A percentile compares a stretch with the other conserved stretches of the same genome.
These are phyloP conservation scores for Phialophora macrospora DNA, from an alignment of 2,329 filamentous ascomycete species.

Conservation along the genomic window DNA sequence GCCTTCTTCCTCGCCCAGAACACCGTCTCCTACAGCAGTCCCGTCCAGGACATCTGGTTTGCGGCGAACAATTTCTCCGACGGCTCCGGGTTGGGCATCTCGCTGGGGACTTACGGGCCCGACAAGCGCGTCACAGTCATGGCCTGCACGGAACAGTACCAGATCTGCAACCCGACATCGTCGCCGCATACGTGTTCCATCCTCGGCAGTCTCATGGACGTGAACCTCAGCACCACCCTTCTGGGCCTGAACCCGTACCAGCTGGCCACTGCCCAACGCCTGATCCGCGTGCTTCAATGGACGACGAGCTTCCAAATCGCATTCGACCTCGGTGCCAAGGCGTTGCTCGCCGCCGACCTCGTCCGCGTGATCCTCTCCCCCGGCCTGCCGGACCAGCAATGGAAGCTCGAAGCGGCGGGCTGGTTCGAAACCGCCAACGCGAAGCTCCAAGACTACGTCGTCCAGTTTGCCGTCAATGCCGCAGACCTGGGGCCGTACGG, in stretches of 20 bases:
- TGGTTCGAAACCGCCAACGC: constrained; percentile 1
- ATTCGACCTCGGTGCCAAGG: not conserved
- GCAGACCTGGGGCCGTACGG: constrained; percentile 1
- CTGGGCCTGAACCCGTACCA: not conserved
- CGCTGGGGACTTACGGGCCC: not conserved
- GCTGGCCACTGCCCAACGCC: not conserved
- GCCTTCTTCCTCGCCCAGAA: constrained; percentile 7
- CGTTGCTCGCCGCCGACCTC: not conserved
- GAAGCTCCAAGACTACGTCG: constrained; percentile 2
- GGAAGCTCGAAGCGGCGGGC: constrained; percentile 6
- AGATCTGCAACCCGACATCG: constrained; percentile 6
- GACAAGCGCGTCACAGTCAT: not conserved
- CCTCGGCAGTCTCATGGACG: constrained; percentile 7
- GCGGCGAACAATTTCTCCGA: constrained; percentile 3
- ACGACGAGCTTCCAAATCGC: constrained; percentile 1
- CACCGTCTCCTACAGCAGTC: constrained; percentile 1
- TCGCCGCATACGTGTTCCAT: constrained; percentile 3
- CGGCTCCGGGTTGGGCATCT: not conserved
- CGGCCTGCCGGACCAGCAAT: constrained; percentile 1
- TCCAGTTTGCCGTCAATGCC: not conserved
- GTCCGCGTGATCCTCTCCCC: not conserved
- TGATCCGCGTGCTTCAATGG: not conserved
- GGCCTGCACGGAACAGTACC: constrained; percentile 7
- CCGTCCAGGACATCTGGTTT: constrained; percentile 3
- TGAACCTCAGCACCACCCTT: not conserved